Evolutionary conservation across 1,139 yeast species (phyloP).

Genomic region (Nematodospora anomalae): DNA sequence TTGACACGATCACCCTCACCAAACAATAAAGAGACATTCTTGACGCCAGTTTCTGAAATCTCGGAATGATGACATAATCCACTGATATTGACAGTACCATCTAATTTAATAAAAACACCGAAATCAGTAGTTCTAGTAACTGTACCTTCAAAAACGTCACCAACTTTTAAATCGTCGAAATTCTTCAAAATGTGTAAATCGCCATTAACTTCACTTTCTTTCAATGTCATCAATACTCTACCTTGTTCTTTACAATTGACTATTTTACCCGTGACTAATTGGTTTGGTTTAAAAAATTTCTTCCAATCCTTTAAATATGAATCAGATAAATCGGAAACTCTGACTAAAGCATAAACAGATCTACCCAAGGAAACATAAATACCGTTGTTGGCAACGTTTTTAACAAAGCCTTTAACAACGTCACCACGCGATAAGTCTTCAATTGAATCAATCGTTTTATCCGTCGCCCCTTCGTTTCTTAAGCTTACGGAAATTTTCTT

Average conservation of each 20-base stretch:
- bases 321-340: slow-evolving; percentile 81
- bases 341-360: slow-evolving; percentile 73
- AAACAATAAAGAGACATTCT: slow-evolving; percentile 60
- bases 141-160: slow-evolving; percentile 76
- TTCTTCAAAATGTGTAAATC: slow-evolving; percentile 55
- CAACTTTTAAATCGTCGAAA: slow-evolving; percentile 66
- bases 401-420: slow-evolving; percentile 76
- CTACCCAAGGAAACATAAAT: slow-evolving; percentile 77
- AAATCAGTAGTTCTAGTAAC: slow-evolving; percentile 78
- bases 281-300: slow-evolving; percentile 66
- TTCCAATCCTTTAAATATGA: slow-evolving; percentile 86
- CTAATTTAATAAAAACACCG: slow-evolving; percentile 86
- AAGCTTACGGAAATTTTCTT: slow-evolving; percentile 66
- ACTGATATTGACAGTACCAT: slow-evolving; percentile 69
- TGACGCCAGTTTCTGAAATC: slow-evolving; percentile 66
- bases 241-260: slow-evolving; percentile 61
- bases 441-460: slow-evolving; percentile 49
- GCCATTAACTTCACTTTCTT: slow-evolving; percentile 78
- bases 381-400: slow-evolving; percentile 75
- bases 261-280: slow-evolving; percentile 75
- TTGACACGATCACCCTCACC: slow-evolving; percentile 89
- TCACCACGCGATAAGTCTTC: slow-evolving; percentile 69
- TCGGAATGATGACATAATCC: slow-evolving; percentile 89
- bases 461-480: slow-evolving; percentile 53
- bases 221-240: slow-evolving; percentile 73